Conservation (phyloP, 2,329 filamentous ascomycete species). For the Chaetomiaceae sp. region DNA sequence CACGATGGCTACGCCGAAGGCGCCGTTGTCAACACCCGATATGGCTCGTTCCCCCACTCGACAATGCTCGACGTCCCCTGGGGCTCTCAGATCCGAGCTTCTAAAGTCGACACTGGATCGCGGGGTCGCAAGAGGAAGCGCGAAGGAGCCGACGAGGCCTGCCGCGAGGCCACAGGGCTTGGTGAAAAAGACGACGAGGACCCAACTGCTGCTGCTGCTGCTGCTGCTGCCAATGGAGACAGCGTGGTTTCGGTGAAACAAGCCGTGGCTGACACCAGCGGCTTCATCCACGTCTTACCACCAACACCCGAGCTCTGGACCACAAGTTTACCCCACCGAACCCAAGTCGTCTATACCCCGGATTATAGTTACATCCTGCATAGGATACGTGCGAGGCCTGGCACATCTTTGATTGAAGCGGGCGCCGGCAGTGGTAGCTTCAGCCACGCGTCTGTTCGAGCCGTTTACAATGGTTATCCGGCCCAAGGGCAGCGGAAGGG, state of each 20-base stretch:
- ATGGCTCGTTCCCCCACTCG: constrained; percentile 82
- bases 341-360: constrained; percentile 81
- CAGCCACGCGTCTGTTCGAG: constrained; percentile 71
- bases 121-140: constrained; percentile 66
- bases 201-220: not conserved
- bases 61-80: constrained; percentile 75
- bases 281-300: constrained; percentile 73
- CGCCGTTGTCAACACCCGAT: constrained; percentile 83
- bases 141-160: constrained; percentile 39
- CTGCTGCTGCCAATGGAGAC: constrained; percentile 9
- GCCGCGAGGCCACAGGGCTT: constrained; percentile 28
- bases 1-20: constrained; percentile 71
- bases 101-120: constrained; percentile 86
- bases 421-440: constrained; percentile 81
- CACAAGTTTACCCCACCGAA: constrained; percentile 71
- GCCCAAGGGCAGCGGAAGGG: constrained; percentile 48
- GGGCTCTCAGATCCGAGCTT: constrained; percentile 89
- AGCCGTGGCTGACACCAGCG: constrained; percentile 54
- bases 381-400: constrained; percentile 68
- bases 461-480: constrained; percentile 70
- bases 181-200: constrained; percentile 32
- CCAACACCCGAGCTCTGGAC: constrained; percentile 84
- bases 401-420: constrained; percentile 71
- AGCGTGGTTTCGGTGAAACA: constrained; percentile 38
- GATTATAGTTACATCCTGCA: constrained; percentile 84